Evolutionary conservation across 352 stramenopile genomes (phyloP).

Genomic region (Globisporangium echinulatum): DNA sequence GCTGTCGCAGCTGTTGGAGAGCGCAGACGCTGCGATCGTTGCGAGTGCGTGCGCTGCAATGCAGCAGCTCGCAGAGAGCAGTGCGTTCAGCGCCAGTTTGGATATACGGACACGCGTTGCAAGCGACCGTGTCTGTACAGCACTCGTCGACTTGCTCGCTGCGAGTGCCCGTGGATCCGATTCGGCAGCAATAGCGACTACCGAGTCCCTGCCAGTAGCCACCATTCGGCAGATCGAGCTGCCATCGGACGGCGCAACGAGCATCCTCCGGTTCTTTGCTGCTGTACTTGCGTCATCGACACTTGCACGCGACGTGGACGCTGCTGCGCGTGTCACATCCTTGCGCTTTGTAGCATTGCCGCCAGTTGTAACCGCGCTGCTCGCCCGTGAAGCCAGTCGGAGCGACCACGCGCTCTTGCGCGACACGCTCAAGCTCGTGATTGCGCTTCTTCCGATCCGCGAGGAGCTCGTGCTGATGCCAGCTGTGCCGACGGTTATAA

Average conservation of each 20-base stretch:
- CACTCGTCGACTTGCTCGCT: slow-evolving; percentile 27
- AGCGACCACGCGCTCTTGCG: slow-evolving; percentile 40
- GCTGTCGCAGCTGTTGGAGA: slow-evolving; percentile 39
- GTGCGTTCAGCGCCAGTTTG: slow-evolving; percentile 25
- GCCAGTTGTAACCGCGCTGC: slow-evolving; percentile 32
- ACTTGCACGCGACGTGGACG: neutral
- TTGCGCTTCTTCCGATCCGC: slow-evolving; percentile 34
- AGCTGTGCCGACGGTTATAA: slow-evolving; percentile 16
- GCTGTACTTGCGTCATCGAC: slow-evolving; percentile 19
- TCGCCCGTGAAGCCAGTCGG: slow-evolving; percentile 33
- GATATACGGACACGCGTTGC: slow-evolving; percentile 34
- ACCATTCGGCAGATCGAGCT: slow-evolving; percentile 15
- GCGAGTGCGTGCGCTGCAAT: slow-evolving; percentile 44
- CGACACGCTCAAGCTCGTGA: slow-evolving; percentile 52
- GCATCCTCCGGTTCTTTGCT: slow-evolving; percentile 41
- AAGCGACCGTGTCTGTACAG: slow-evolving; percentile 29
- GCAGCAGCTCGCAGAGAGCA: slow-evolving; percentile 40
- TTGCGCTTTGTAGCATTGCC: slow-evolving; percentile 40
- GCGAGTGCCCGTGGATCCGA: neutral
- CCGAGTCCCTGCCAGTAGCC: slow-evolving; percentile 1
- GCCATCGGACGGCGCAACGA: slow-evolving; percentile 25
- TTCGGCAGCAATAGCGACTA: neutral
- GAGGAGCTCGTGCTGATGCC: slow-evolving; percentile 23
- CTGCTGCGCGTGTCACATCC: slow-evolving; percentile 9
- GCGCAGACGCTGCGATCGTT: slow-evolving; percentile 50